Evolutionary conservation across 2,329 filamentous ascomycete genomes (phyloP).

Genomic region (Scolecobasidium constrictum): DNA sequence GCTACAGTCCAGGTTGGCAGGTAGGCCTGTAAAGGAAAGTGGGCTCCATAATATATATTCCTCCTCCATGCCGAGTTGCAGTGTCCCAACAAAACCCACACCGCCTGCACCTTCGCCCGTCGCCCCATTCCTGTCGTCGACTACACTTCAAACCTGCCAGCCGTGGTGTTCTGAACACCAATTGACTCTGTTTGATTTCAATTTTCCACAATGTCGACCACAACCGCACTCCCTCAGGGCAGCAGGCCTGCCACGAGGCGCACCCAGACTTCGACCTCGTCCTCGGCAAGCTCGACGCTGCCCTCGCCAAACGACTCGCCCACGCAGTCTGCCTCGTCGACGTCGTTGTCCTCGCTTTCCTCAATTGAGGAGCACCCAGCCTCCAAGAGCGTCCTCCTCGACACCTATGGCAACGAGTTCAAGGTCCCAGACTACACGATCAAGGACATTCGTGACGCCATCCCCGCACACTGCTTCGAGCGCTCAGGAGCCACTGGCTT

Average conservation of each 20-base stretch:
- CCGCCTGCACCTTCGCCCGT: background rate
- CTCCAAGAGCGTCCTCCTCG: conserved; percentile 55
- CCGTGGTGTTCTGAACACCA: background rate
- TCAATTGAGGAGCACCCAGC: conserved; percentile 40
- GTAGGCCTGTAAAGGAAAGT: too few relatives aligned
- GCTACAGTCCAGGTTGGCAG: too few relatives aligned
- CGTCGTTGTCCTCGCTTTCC: conserved; percentile 82
- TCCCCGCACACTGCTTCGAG: conserved; percentile 94
- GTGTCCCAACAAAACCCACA: background rate
- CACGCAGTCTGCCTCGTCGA: conserved; percentile 62
- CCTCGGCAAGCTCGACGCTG: conserved; percentile 41
- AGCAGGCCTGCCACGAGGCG: conserved; percentile 25
- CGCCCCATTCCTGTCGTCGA: background rate
- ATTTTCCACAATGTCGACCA: background rate
- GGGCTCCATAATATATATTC: too few relatives aligned
- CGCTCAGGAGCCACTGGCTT: conserved; percentile 68
- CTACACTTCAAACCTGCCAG: background rate
- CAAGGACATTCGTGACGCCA: conserved; percentile 93
- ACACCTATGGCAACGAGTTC: conserved; percentile 94
- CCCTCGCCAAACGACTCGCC: conserved; percentile 50
- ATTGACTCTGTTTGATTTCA: too few relatives aligned
- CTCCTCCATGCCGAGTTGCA: background rate
- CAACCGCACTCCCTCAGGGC: background rate
- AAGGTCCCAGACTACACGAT: conserved; percentile 90
- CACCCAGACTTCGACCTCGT: conserved; percentile 39